Percentiles rank a stretch among this genome's conserved stretches.
Evolutionary conservation across 2,329 filamentous ascomycete species (phyloP).

Genomic region (Rhinocladiella similis): DNA sequence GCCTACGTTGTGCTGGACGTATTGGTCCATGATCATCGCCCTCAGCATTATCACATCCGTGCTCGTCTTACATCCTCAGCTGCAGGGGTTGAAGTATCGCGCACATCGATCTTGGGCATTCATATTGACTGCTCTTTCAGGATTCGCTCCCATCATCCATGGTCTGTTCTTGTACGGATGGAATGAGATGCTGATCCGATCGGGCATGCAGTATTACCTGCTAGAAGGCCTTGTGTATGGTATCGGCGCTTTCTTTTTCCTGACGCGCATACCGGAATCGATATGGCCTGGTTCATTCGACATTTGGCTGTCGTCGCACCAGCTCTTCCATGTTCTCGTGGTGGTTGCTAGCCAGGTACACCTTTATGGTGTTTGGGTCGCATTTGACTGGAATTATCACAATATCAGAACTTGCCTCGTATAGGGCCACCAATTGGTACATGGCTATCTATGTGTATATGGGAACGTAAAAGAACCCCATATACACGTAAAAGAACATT

Average conservation of each 20-base stretch:
- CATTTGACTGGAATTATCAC: constrained; percentile 36
- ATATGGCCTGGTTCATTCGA: constrained; percentile 36
- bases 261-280: constrained; percentile 29
- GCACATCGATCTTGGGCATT: constrained; percentile 32
- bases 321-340: constrained; percentile 38
- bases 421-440: background rate
- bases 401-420: constrained; percentile 26
- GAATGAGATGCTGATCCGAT: constrained; percentile 29
- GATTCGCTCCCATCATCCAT: constrained; percentile 37
- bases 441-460: no score
- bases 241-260: constrained; percentile 34
- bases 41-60: constrained; percentile 34
- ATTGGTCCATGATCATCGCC: constrained; percentile 39
- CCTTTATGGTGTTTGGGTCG: constrained; percentile 38
- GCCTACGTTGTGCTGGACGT: constrained; percentile 30
- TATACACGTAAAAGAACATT: no score
- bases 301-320: constrained; percentile 37
- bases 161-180: constrained; percentile 31
- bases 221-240: constrained; percentile 35
- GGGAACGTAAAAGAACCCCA: background rate
- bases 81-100: constrained; percentile 35
- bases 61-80: constrained; percentile 37
- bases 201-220: constrained; percentile 37
- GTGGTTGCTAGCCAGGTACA: constrained; percentile 44
- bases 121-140: constrained; percentile 35